Base-by-base conservation (phyloP, 2,329 filamentous ascomycete genomes). In the Clonostachys sp. region DNA sequence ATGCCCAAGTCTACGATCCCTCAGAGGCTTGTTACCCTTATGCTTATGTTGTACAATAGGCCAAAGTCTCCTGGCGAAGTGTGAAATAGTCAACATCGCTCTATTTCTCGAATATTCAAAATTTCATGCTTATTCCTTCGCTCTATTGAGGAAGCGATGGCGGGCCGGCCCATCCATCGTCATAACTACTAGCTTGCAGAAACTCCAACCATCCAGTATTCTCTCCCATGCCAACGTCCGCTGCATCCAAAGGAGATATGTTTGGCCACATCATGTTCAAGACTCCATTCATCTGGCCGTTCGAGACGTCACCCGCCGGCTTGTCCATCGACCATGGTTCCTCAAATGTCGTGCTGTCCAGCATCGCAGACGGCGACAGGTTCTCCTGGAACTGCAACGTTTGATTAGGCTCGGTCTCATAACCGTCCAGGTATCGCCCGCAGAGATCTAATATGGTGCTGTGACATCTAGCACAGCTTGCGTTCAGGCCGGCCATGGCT, bases 211-310 rank as follows among this genome's bases (percentile, higher is more conserved):
- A 68, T 4, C 53, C 56, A 1, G 59, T 56, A 42, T 68, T 62
- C 34, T 68, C 62, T 5, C 60, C 62, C 63, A 69, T 67, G 5
- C 65, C 60, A 20, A 65, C 59, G 41, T 70, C 63, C 6, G 60
- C 63, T 12, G 61, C 64, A 50, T 69, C 64, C 34, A 66, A 51
- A 1, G 62, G 58, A 30, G 62, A 60, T 12, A 64, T 60, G 41
- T 69, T 71, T 5, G 68, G 71, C 70, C 71, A 74, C 70, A 73
- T 71, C 68, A 73, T 70, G 16, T 61, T 60, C 44, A 72, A 66
- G 1, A 72, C 62, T 18, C 58, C 65, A 38, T 69, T 66, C 16
- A 74, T 65, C 50, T 72, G 69, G 2, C 67, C 71, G 52, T 72
- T 65, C 1, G 68, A 64, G 35, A 61, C 67, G 47, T 72, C 64